These are phyloP conservation scores for Agroathelia rolfsii DNA, from an alignment of 1,284 basidiomycete genomes.

Conservation along the genomic window DNA sequence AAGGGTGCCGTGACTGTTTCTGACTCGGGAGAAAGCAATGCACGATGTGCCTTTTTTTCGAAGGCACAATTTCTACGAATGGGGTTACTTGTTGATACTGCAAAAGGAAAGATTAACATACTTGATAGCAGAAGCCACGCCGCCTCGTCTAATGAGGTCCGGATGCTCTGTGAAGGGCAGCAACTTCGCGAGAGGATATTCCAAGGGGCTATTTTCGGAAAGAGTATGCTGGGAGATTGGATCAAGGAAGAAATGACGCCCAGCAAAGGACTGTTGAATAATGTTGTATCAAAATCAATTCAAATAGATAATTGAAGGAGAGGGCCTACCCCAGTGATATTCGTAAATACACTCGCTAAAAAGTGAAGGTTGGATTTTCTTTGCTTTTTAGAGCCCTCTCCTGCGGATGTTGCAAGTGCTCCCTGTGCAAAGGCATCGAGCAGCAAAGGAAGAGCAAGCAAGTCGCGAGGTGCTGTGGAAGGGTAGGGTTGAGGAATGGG, in stretches of 20 bases:
- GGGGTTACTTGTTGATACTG: conserved; percentile 4
- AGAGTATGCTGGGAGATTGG: conserved; percentile 37
- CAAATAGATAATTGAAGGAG: neutral
- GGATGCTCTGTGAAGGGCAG: conserved; percentile 83
- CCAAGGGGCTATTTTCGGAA: conserved; percentile 32
- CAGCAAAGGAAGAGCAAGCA: conserved; percentile 65
- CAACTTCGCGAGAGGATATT: conserved; percentile 78
- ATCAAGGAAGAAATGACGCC: conserved; percentile 64
- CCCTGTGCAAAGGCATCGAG: conserved; percentile 81
- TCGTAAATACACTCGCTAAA: conserved; percentile 86
- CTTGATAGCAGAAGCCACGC: conserved; percentile 83
- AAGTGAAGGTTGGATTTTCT: conserved; percentile 81
- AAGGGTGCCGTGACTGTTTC: conserved; percentile 39
- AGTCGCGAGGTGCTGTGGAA: conserved; percentile 39
- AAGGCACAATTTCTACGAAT: conserved; percentile 71
- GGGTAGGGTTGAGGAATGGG: conserved; percentile 56
- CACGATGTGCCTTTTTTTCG: conserved; percentile 54
- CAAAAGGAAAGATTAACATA: conserved; percentile 23
- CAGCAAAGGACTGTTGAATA: conserved; percentile 44
- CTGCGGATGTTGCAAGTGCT: conserved; percentile 39
- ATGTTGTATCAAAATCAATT: neutral
- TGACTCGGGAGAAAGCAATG: conserved; percentile 56
- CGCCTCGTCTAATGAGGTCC: conserved; percentile 77
- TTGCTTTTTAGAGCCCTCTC: conserved; percentile 35
- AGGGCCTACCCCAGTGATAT: conserved; percentile 64